Conservation (phyloP, 1,139 yeast species). For the Hemisphaericaspora subhashii region DNA sequence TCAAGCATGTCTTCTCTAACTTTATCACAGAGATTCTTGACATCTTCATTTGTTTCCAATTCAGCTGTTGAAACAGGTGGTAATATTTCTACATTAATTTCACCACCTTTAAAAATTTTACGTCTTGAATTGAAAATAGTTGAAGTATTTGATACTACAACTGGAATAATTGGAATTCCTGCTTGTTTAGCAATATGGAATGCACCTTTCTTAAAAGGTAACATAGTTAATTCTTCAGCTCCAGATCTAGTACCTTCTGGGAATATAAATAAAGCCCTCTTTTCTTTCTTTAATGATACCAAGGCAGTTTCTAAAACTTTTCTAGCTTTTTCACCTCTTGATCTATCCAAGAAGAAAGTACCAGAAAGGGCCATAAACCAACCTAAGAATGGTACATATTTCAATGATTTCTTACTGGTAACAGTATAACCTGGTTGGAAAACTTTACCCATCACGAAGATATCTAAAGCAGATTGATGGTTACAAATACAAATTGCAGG, state of each 20-base stretch:
- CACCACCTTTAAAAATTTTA: constrained; percentile 60
- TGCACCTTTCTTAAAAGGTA: constrained; percentile 96
- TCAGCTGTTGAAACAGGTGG: constrained; percentile 65
- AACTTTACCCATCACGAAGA: constrained; percentile 71
- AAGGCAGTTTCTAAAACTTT: constrained; percentile 72
- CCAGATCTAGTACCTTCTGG: constrained; percentile 97
- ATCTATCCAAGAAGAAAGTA: constrained; percentile 85
- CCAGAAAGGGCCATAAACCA: constrained; percentile 94
- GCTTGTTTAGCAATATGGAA: constrained; percentile 96
- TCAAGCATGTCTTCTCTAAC: constrained; percentile 36
- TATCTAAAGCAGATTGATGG: constrained; percentile 90
- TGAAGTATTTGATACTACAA: constrained; percentile 84
- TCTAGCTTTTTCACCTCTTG: constrained; percentile 74
- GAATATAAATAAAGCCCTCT: constrained; percentile 78
- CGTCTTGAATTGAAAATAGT: constrained; percentile 61
- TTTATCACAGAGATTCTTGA: constrained; percentile 46
- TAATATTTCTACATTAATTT: constrained; percentile 62
- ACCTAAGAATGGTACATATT: constrained; percentile 89
- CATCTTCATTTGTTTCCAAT: constrained; percentile 56
- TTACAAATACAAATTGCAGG: constrained; percentile 88
- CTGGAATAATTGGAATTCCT: constrained; percentile 82
- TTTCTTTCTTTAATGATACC: constrained; percentile 52
- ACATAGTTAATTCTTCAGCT: constrained; percentile 60
- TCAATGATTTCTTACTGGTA: constrained; percentile 84
- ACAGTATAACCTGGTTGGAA: constrained; percentile 92